These are phyloP conservation scores for Phellopilus nigrolimitatus DNA, from an alignment of 1,284 basidiomycete genomes.

Conservation along the genomic window DNA sequence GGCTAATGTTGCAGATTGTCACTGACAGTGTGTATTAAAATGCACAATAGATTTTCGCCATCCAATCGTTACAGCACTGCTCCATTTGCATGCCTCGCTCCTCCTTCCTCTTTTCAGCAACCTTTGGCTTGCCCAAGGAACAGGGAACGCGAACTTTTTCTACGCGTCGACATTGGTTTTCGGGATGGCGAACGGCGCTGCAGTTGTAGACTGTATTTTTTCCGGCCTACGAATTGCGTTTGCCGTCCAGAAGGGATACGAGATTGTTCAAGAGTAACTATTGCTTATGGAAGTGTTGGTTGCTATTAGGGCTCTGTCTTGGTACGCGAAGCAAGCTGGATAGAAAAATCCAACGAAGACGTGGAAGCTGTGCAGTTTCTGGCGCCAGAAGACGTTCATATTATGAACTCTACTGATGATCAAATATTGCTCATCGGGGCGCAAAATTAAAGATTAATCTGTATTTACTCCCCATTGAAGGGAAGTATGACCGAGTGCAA, in stretches of 20 bases:
- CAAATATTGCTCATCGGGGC: too few relatives aligned
- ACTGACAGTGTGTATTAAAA: not conserved
- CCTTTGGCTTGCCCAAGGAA: slow-evolving; percentile 88
- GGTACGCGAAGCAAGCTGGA: too few relatives aligned
- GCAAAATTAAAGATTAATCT: too few relatives aligned
- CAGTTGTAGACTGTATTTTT: slow-evolving; percentile 76
- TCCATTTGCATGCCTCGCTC: slow-evolving; percentile 81
- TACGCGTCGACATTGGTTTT: slow-evolving; percentile 95
- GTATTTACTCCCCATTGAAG: too few relatives aligned
- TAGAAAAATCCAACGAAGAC: too few relatives aligned
- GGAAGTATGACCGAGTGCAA: too few relatives aligned
- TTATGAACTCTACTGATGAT: too few relatives aligned
- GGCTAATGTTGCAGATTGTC: slow-evolving; percentile 3
- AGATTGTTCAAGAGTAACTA: slow-evolving; percentile 52
- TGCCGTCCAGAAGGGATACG: slow-evolving; percentile 50
- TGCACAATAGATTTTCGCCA: slow-evolving; percentile 69
- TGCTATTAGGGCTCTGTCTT: not conserved
- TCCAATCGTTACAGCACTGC: slow-evolving; percentile 80
- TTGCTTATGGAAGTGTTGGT: not conserved
- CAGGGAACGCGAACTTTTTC: slow-evolving; percentile 98
- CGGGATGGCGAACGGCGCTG: slow-evolving; percentile 82
- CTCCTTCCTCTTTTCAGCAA: slow-evolving; percentile 90
- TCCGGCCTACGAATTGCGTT: slow-evolving; percentile 72
- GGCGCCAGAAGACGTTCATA: too few relatives aligned
- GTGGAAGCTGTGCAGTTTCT: too few relatives aligned